A percentile compares a stretch with the other conserved stretches of the same genome.
Conservation (phyloP, 1,139 yeast genomes). For the Candida neerlandica region DNA sequence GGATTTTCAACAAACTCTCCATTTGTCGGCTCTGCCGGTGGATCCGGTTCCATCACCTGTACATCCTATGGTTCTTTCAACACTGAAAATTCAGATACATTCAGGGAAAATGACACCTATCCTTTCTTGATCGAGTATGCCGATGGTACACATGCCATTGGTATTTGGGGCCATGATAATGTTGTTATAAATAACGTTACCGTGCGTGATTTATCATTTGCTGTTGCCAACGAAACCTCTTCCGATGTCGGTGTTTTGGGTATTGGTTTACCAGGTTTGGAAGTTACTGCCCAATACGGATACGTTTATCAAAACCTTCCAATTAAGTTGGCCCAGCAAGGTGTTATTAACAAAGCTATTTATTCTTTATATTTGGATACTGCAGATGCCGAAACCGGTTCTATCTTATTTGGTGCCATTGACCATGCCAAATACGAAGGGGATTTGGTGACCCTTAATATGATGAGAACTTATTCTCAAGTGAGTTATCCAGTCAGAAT, state of each 20-base stretch:
- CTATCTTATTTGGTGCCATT: constrained; percentile 32
- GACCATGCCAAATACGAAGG: constrained; percentile 52
- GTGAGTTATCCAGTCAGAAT: constrained; percentile 13
- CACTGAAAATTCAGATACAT: constrained; percentile 35
- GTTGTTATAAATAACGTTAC: constrained; percentile 41
- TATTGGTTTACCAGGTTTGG: constrained; percentile 56
- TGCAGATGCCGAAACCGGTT: constrained; percentile 30
- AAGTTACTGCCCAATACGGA: constrained; percentile 31
- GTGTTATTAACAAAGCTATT: constrained; percentile 51
- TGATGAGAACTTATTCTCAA: constrained; percentile 12
- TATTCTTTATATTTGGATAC: constrained; percentile 57
- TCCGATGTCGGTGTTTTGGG: constrained; percentile 54
- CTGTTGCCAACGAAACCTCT: constrained; percentile 47
- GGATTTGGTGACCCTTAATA: constrained; percentile 14
- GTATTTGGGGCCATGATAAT: constrained; percentile 57
- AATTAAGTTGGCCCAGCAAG: constrained; percentile 34
- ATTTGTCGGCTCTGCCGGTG: constrained; percentile 7
- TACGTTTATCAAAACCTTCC: constrained; percentile 37
- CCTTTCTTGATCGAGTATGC: constrained; percentile 57
- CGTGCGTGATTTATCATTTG: constrained; percentile 52
- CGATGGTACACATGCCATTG: constrained; percentile 61
- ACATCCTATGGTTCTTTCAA: constrained; percentile 43
- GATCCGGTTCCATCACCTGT: constrained; percentile 24
- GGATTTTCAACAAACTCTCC: constrained; percentile 7
- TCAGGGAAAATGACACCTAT: constrained; percentile 35